Evolutionary conservation across 2,329 filamentous ascomycete genomes (phyloP).

Genomic region (Alternaria dauci): DNA sequence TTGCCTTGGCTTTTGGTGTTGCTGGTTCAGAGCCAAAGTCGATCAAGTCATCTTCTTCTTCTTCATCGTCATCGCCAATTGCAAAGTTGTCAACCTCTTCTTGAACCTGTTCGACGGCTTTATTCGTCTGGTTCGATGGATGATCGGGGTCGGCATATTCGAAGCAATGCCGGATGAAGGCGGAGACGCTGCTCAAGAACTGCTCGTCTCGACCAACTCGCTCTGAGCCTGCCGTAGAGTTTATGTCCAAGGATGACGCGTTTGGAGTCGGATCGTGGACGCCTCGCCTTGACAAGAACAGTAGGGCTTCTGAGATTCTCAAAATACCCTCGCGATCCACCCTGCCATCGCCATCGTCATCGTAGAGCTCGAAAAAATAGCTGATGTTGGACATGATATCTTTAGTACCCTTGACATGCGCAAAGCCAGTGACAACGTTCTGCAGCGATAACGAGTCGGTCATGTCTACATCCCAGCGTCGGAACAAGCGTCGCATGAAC

Average conservation of each 20-base stretch:
- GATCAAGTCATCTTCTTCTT: conserved; percentile 73
- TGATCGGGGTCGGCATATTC: conserved; percentile 97
- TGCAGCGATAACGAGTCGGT: conserved; percentile 83
- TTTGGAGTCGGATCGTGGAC: conserved; percentile 79
- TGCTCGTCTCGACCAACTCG: conserved; percentile 76
- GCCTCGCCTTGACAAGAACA: conserved; percentile 90
- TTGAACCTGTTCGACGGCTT: conserved; percentile 37
- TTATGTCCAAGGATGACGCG: conserved; percentile 64
- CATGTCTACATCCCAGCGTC: conserved; percentile 83
- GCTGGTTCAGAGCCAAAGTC: conserved; percentile 59
- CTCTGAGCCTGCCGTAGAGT: conserved; percentile 47
- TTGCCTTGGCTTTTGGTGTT: conserved; percentile 42
- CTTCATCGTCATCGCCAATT: conserved; percentile 72
- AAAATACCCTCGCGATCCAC: conserved; percentile 96
- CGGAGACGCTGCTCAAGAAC: conserved; percentile 91
- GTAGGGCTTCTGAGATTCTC: conserved; percentile 88
- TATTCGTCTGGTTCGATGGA: conserved; percentile 62
- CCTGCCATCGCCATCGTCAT: conserved; percentile 88
- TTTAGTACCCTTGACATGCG: conserved; percentile 87
- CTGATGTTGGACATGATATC: conserved; percentile 98
- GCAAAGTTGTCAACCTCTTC: conserved; percentile 67
- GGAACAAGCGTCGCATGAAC: conserved; percentile 88
- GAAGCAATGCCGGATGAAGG: conserved; percentile 95
- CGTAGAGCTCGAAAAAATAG: conserved; percentile 97
- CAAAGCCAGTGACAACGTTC: conserved; percentile 89